These are phyloP conservation scores for Verticillium klebahnii DNA, from an alignment of 2,329 filamentous ascomycete species.

Conservation along the genomic window DNA sequence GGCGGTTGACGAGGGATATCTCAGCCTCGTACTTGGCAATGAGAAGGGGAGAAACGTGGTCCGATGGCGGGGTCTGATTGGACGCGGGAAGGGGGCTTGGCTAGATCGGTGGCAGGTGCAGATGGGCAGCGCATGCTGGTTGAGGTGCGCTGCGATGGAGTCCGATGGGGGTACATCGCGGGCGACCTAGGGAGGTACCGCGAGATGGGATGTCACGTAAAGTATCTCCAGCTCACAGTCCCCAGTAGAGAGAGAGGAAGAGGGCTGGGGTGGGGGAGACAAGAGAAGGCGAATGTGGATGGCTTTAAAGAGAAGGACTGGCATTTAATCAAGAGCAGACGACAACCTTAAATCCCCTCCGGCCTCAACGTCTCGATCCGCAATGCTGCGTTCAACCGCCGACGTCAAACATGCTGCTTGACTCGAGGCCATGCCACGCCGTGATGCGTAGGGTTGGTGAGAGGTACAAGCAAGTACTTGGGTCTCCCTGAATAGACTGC, in stretches of 20 bases:
- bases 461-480: neutral
- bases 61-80: slow-evolving; percentile 13
- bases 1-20: neutral
- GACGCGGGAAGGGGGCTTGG: slow-evolving; percentile 3
- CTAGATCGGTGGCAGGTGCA: neutral
- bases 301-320: no score
- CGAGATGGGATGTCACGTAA: neutral
- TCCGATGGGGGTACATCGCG: neutral
- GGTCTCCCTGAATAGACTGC: neutral
- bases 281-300: no score
- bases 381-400: neutral
- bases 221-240: no score
- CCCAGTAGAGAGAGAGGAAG: no score
- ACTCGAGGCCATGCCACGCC: neutral
- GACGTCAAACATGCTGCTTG: neutral
- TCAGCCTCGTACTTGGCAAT: slow-evolving; percentile 19
- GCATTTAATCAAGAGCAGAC: neutral
- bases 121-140: neutral
- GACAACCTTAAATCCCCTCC: neutral
- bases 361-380: neutral
- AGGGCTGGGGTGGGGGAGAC: no score
- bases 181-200: neutral
- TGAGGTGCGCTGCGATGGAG: neutral
- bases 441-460: neutral
- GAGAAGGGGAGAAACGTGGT: slow-evolving; percentile 18